These are phyloP conservation scores for Centrapalus pauciflorus DNA, from an alignment of 129 eudicot genomes.

Conservation along the genomic window DNA sequence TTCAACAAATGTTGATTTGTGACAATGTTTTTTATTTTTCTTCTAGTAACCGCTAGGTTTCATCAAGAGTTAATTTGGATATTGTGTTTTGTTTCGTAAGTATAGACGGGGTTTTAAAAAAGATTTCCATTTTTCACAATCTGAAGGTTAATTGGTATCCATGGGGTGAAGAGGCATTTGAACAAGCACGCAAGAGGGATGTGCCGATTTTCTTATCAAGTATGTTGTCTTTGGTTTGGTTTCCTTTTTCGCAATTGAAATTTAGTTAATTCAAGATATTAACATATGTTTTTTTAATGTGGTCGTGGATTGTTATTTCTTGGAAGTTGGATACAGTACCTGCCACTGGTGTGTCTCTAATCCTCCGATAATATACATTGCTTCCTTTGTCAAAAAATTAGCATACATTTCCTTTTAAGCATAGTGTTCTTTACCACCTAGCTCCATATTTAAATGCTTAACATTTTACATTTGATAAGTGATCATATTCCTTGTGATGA, in stretches of 20 bases:
- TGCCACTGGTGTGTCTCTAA: conserved; percentile 82
- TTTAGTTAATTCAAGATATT: conserved; percentile 4
- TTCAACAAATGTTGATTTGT: neutral
- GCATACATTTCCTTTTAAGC: neutral
- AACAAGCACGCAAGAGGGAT: conserved; percentile 80
- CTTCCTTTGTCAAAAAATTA: neutral
- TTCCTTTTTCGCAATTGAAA: neutral
- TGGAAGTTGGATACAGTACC: conserved; percentile 98
- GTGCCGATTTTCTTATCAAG: conserved; percentile 93
- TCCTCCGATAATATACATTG: neutral
- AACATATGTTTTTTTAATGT: conserved; percentile 9
- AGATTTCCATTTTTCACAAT: neutral
- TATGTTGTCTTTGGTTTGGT: conserved; percentile 22
- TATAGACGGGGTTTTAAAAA: conserved; percentile 4
- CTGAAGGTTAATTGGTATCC: conserved; percentile 95
- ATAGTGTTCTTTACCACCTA: neutral
- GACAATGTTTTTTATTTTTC: conserved; percentile 1
- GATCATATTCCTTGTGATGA: neutral
- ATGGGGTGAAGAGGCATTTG: conserved; percentile 93
- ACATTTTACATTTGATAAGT: neutral
- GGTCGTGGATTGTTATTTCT: conserved; percentile 17
- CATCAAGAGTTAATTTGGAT: neutral
- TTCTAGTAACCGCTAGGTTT: neutral
- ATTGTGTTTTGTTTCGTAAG: neutral
- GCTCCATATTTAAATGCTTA: neutral